Base-by-base conservation (phyloP, 2,329 filamentous ascomycete species). In the Aspergillus texensis region DNA sequence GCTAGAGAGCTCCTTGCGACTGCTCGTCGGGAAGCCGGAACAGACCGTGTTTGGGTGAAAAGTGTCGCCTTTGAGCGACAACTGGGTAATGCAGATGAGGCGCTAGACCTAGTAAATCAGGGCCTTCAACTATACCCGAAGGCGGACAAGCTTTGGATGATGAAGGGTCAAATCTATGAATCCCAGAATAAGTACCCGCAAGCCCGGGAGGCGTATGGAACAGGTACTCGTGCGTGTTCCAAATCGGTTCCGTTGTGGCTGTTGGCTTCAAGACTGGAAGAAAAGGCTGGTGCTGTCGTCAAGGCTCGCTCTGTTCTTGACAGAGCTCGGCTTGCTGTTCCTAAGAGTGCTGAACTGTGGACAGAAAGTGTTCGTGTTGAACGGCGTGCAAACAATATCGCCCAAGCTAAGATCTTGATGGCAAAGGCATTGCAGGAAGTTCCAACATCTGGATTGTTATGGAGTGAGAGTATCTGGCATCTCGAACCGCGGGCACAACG, bases 101-200 rank as follows among this genome's bases (percentile, higher is more conserved):
- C 95, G 0, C 85, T 99, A 16, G 91, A 96, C 72, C 88, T 99
- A 12, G 92, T 92, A 50, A 92, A 94, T 64, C 90, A 96, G 75
- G 95, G 91, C 1, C 82, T 99, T 41, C 90, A 94, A 68, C 85
- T 92, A 11, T 99, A 96, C 81, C 94, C 95, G 0, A 87, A 89
- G 52, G 88, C 91, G 14, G 86, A 92, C 58, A 98, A 98, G 79
- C 85, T 99, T 28, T 97, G 94, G 90, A 97, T 98, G 91, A 92
- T 97, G 83, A 99, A 99, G 80, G 95, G 96, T 0, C 95, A 99
- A 75, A 95, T 98, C 66, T 99, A 99, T 83, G 91, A 97, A 74
- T 86, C 89, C 50, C 85, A 93, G 54, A 89, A 87, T 70, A 93
- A 93, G 80, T 81, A 91, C 16, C 89, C 91, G 0, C 91, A 95